Percentiles rank a stretch among this genome's conserved stretches.
phyloP scores from a whole-genome alignment of 2,329 filamentous ascomycete species.

The Colletotrichum higginsianum region DNA sequence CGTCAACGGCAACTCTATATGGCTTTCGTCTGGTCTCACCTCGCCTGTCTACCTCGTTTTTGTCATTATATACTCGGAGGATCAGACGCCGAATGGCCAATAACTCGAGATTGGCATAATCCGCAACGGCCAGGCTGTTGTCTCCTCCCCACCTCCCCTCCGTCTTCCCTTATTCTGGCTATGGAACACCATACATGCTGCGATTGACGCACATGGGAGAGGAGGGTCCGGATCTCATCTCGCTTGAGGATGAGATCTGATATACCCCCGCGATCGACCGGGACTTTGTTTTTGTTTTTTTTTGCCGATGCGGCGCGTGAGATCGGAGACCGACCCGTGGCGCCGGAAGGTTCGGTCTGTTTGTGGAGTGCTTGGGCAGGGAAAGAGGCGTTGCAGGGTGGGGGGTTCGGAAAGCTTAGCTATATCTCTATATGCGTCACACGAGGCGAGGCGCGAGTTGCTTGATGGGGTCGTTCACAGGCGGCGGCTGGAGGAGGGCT shows the following conservation, averaged over 20 bases:
- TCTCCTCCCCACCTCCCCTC: not conserved
- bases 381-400: not conserved
- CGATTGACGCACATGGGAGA: too few species aligned
- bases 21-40: not conserved
- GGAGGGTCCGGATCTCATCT: not conserved
- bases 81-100: not conserved
- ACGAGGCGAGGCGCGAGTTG: not conserved
- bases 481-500: not conserved
- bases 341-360: not conserved
- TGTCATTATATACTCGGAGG: not conserved
- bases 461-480: not conserved
- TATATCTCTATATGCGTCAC: not conserved
- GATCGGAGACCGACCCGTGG: not conserved
- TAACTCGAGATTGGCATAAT: not conserved
- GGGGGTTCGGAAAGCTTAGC: not conserved
- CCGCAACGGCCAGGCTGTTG: not conserved
- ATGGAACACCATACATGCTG: not conserved
- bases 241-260: not conserved
- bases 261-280: not conserved
- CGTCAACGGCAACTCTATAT: constrained; percentile 1
- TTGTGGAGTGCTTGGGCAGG: not conserved
- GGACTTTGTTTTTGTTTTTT: not conserved
- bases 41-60: not conserved
- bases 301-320: not conserved
- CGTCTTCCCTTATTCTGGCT: not conserved